Evolutionary conservation across 495 filamentous ascomycete species (phyloP).

Genomic region (Aspergillus ostianus): DNA sequence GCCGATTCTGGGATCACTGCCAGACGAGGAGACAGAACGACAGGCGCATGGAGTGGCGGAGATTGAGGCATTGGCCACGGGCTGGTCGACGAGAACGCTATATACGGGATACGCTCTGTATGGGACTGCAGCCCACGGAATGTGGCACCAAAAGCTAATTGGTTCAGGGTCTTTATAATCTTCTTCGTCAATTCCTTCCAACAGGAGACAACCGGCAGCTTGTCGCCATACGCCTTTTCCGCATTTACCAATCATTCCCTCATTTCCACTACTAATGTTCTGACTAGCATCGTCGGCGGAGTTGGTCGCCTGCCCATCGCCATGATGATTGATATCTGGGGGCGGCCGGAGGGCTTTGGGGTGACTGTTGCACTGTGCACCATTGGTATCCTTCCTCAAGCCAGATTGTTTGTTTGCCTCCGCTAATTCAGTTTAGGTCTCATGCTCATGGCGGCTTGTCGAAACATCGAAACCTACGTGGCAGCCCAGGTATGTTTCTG

Average conservation of each 20-base stretch:
- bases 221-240: conserved; percentile 17
- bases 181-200: conserved; percentile 34
- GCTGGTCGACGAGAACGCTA: conserved; percentile 7
- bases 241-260: conserved; percentile 23
- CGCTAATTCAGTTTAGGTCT: conserved; percentile 28
- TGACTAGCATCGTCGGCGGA: conserved; percentile 27
- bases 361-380: conserved; percentile 24
- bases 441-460: conserved; percentile 41
- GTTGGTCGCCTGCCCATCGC: conserved; percentile 60
- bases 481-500: conserved; percentile 33
- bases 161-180: conserved; percentile 10
- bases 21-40: conserved; percentile 2
- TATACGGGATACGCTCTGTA: conserved; percentile 6
- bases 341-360: conserved; percentile 47
- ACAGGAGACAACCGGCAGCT: conserved; percentile 9
- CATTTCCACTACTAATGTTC: conserved; percentile 17
- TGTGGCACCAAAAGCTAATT: background rate
- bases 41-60: conserved; percentile 5
- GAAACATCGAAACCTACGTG: conserved; percentile 38
- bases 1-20: background rate
- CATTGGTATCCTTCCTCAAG: conserved; percentile 9
- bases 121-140: background rate
- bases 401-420: background rate
- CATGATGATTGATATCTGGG: conserved; percentile 62
- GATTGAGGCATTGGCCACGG: conserved; percentile 11